phyloP scores from a whole-genome alignment of 2,329 filamentous ascomycete species.

The Hypocrella siamensis region DNA sequence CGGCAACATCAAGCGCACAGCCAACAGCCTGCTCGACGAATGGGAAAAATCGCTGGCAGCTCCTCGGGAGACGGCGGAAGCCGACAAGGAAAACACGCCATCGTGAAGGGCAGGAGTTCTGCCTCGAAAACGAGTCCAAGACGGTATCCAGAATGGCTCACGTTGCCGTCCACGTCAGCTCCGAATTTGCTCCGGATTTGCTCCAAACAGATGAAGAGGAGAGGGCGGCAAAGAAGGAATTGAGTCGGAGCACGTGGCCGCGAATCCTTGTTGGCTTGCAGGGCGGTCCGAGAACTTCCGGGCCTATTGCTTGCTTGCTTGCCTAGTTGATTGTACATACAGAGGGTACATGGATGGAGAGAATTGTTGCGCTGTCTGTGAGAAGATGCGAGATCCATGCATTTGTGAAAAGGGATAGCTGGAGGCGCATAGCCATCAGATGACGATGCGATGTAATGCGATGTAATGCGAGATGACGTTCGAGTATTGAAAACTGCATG shows the following conservation, averaged over 20 bases:
- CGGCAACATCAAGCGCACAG: constrained; percentile 64
- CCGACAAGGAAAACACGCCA: constrained; percentile 17
- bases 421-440: neutral
- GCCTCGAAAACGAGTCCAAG: neutral
- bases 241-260: too few species aligned
- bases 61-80: constrained; percentile 7
- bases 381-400: neutral
- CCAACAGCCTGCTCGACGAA: constrained; percentile 76
- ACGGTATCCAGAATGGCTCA: neutral
- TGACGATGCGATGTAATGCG: neutral
- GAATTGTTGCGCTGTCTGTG: neutral
- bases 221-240: too few species aligned
- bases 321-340: too few species aligned
- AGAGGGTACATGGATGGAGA: too few species aligned
- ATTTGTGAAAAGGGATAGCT: neutral
- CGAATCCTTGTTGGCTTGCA: too few species aligned
- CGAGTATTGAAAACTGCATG: too few species aligned
- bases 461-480: neutral
- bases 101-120: neutral
- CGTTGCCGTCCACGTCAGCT: neutral
- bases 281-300: too few species aligned
- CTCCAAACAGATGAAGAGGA: too few species aligned
- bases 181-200: too few species aligned
- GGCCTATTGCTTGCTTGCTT: too few species aligned
- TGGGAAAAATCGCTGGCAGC: constrained; percentile 53